A percentile compares a stretch with the other conserved stretches of the same genome.
Evolutionary conservation across 192 early-diverging fungal genomes (phyloP).

Genomic region (Coemansia aciculifera): DNA sequence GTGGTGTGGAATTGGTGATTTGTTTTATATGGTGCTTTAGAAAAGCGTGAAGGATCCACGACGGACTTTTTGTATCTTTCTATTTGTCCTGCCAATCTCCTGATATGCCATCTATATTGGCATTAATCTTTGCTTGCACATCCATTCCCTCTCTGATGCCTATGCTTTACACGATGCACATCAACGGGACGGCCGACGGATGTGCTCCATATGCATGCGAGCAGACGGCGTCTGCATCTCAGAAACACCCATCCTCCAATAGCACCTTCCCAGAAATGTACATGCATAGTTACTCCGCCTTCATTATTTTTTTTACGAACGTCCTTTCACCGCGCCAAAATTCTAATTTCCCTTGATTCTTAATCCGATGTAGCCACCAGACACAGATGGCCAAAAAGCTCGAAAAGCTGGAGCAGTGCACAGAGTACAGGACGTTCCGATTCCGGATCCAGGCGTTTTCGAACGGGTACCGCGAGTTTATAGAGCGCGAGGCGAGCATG

Average conservation of each 20-base stretch:
- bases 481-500: constrained; percentile 59
- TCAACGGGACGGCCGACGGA: not conserved
- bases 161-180: not conserved
- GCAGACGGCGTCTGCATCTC: not conserved
- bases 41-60: not conserved
- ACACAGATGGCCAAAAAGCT: constrained; percentile 78
- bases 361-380: constrained; percentile 59
- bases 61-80: not conserved
- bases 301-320: not conserved
- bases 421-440: constrained; percentile 77
- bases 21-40: not conserved
- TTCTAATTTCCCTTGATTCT: not conserved
- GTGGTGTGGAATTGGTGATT: not conserved
- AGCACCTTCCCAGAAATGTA: constrained; percentile 2
- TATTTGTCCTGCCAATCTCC: not conserved
- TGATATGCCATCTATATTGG: constrained; percentile 3
- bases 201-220: constrained; percentile 1
- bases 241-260: constrained; percentile 8
- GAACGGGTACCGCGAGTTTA: constrained; percentile 71
- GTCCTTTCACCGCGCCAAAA: not conserved
- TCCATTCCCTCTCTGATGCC: not conserved
- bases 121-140: not conserved
- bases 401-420: constrained; percentile 68
- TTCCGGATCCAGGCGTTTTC: constrained; percentile 83
- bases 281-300: constrained; percentile 9